Base-by-base conservation (phyloP, 2,329 filamentous ascomycete genomes). In the Aspergillus vadensis region DNA sequence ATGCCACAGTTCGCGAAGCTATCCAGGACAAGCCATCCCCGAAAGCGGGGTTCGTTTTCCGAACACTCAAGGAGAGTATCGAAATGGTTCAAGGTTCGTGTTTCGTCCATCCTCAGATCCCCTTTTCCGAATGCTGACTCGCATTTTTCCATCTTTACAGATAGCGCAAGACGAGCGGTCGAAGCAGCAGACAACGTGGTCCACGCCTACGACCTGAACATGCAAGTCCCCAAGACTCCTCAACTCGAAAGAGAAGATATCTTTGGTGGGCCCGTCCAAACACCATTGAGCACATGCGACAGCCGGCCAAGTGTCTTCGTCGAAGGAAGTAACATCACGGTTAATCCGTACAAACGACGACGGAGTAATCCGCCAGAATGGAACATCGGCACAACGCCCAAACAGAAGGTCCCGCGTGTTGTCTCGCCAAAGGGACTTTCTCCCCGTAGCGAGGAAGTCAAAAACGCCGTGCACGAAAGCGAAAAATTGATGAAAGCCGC, bases 151-250 rank as follows among this genome's bases (percentile, higher is more conserved):
- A 21, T 19, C 14, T 36, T 5, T 48, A 67, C 64, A 86, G 88
- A 91, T 69, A 90, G 87, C 71, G 89, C 88, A 57, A 83, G 87
- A 69, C 82, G 88, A 61, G 88, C 88, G 1, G 86, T 91, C 4
- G 88, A 91, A 73, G 88, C 88, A 19, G 88, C 88, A 7, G 88
- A 91, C 72, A 91, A 91, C 66, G 88, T 91, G 17, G 88, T 91
- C 9, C 87, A 91, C 73, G 88, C 88, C 12, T 90, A 90, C 67
- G 88, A 91, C 69, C 84, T 91, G 74, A 88, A 91, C 69, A 89
- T 91, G 86, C 85, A 88, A 67, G 82, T 91, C 44, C 88, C 88
- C n/a, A 86, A 88, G 63, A 86, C 83, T 12, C 85, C 84, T 7
- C 74, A 80, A 48, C 77, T 79, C 38, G 79, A 76, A 23, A 59